These are phyloP conservation scores for Yarrowia porcina DNA, from an alignment of 805 yeast species.

Conservation along the genomic window DNA sequence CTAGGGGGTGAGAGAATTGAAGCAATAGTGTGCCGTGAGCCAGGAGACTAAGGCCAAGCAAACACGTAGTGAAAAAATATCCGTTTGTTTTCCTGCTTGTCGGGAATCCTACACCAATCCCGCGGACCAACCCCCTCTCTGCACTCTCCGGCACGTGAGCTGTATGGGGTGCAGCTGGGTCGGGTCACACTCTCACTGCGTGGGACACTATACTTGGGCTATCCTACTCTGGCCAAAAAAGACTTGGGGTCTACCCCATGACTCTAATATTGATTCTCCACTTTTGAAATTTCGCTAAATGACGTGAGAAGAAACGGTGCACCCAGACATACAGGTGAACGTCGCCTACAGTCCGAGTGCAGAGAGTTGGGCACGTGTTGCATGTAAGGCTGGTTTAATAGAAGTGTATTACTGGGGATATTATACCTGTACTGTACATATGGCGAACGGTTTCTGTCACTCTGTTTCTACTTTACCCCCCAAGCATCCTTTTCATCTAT, in stretches of 20 bases:
- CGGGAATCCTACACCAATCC: neutral
- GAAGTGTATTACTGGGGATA: neutral
- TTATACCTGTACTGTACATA: neutral
- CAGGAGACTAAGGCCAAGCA: neutral
- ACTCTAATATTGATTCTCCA: neutral
- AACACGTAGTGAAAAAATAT: neutral
- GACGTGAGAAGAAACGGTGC: neutral
- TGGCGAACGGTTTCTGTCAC: neutral
- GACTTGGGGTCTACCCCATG: neutral
- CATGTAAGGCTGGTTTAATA: neutral
- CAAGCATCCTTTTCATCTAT: neutral
- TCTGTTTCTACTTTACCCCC: neutral
- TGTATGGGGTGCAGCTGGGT: slow-evolving; percentile 18
- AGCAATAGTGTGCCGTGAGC: neutral
- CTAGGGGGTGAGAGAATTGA: slow-evolving; percentile 21
- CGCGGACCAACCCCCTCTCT: neutral
- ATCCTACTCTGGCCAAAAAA: too few species aligned
- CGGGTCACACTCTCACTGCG: neutral
- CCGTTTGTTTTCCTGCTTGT: neutral
- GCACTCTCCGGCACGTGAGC: slow-evolving; percentile 15
- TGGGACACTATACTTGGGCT: neutral
- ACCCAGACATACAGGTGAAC: neutral
- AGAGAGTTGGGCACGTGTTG: slow-evolving; percentile 9
- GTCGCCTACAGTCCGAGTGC: neutral
- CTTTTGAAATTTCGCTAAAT: neutral